phyloP scores from a whole-genome alignment of 345 rosid genomes.

The Arabis alpina region DNA sequence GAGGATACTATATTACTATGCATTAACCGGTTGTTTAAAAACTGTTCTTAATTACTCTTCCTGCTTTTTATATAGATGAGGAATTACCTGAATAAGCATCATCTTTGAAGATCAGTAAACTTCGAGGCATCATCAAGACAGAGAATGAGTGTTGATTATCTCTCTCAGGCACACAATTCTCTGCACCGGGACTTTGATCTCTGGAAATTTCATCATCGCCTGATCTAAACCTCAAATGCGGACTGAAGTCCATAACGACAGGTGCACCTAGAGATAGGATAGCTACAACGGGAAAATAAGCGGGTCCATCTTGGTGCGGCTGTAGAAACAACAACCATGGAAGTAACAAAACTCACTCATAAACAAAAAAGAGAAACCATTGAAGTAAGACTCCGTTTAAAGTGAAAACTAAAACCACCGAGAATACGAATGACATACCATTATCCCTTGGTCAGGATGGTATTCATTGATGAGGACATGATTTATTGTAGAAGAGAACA shows the following conservation, averaged over 20 bases:
- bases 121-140: conserved; percentile 72
- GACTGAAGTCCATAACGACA: conserved; percentile 82
- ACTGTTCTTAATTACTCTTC: too few relatives aligned
- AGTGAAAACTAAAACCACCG: not conserved
- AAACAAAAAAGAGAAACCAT: not conserved
- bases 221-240: conserved; percentile 63
- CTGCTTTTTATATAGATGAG: not conserved
- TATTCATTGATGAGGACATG: conserved; percentile 94
- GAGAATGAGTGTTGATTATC: conserved; percentile 60
- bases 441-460: conserved; percentile 84
- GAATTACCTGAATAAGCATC: conserved; percentile 63
- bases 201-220: conserved; percentile 27
- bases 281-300: conserved; percentile 90
- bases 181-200: conserved; percentile 30
- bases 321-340: conserved; percentile 44
- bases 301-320: conserved; percentile 98
- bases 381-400: not conserved
- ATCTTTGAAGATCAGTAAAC: conserved; percentile 89
- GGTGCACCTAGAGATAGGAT: conserved; percentile 85
- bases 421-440: conserved; percentile 50
- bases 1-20: not conserved
- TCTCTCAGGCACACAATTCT: conserved; percentile 34
- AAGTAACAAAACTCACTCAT: conserved; percentile 7
- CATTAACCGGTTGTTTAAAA: not conserved
- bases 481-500: conserved; percentile 75